These are phyloP conservation scores for Acacia crassicarpa DNA, from an alignment of 306 rosid genomes.

Conservation along the genomic window DNA sequence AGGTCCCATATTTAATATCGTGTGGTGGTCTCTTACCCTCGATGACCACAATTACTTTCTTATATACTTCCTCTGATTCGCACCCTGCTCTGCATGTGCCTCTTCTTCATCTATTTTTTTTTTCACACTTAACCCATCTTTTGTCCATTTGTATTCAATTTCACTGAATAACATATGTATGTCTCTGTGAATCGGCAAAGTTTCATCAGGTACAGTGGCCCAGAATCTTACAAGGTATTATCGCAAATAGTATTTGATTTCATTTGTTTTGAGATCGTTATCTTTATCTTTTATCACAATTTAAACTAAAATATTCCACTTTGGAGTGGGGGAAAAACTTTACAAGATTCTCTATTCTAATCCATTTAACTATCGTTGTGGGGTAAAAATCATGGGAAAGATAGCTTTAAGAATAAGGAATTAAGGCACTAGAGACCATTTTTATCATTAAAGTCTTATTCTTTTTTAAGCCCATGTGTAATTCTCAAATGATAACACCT, in stretches of 20 bases:
- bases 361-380: neutral
- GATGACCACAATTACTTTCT: neutral
- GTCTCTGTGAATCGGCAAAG: neutral
- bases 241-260: conserved; percentile 35
- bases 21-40: neutral
- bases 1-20: neutral
- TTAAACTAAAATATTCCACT: conserved; percentile 28
- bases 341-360: conserved; percentile 33
- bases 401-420: conserved; percentile 18
- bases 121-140: neutral
- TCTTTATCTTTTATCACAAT: conserved; percentile 24
- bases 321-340: neutral
- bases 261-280: conserved; percentile 24
- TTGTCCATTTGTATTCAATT: conserved; percentile 4
- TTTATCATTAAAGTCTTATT: neutral
- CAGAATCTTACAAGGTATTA: conserved; percentile 43
- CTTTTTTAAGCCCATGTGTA: neutral
- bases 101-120: conserved; percentile 11
- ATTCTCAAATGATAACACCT: neutral
- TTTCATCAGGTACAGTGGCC: conserved; percentile 30
- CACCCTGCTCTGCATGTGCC: neutral
- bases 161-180: neutral
- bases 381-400: conserved; percentile 24
- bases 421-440: neutral
- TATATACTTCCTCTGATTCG: neutral